These are phyloP conservation scores for Apiospora malaysiana DNA, from an alignment of 2,329 filamentous ascomycete species.

Conservation along the genomic window DNA sequence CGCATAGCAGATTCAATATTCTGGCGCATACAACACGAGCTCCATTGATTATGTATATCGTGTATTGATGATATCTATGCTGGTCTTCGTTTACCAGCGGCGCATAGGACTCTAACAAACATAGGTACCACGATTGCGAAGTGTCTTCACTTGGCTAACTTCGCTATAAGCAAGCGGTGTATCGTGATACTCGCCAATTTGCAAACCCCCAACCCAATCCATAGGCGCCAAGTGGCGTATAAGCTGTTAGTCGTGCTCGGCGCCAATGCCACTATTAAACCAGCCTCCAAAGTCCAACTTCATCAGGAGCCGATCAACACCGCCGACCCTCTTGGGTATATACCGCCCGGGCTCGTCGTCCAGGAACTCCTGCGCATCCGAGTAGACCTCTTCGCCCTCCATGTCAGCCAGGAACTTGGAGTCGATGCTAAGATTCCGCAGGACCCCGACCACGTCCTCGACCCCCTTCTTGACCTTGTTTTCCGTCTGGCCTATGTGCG, in stretches of 20 bases:
- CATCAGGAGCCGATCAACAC: constrained; percentile 86
- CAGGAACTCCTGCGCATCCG: constrained; percentile 35
- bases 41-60: not conserved
- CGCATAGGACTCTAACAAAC: not conserved
- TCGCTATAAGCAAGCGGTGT: not conserved
- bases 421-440: constrained; percentile 53
- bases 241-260: not conserved
- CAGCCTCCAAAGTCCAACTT: constrained; percentile 78
- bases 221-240: not conserved
- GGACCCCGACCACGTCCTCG: constrained; percentile 66
- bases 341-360: constrained; percentile 56
- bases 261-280: constrained; percentile 47
- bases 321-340: constrained; percentile 74
- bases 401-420: constrained; percentile 51
- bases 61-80: not conserved
- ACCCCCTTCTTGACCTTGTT: constrained; percentile 70
- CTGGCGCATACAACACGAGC: not conserved
- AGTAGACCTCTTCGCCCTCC: constrained; percentile 39
- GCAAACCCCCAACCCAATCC: not conserved
- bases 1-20: not conserved
- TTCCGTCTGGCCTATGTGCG: constrained; percentile 69
- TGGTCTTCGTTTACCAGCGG: not conserved
- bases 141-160: not conserved
- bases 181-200: not conserved
- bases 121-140: not conserved